These are phyloP conservation scores for Pichia paraexigua DNA, from an alignment of 805 yeast genomes.

Conservation along the genomic window DNA sequence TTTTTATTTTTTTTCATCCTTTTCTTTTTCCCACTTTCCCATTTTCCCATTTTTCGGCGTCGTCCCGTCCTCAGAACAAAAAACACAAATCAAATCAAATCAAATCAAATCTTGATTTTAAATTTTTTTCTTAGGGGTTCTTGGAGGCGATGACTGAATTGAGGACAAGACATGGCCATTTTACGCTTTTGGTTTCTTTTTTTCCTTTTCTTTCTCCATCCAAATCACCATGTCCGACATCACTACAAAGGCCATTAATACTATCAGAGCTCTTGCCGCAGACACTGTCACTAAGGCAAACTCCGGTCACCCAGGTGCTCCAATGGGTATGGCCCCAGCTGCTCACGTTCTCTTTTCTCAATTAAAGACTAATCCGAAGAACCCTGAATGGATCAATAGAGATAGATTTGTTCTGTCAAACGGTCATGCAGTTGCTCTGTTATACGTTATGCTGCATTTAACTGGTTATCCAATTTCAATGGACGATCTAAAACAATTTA, in stretches of 20 bases:
- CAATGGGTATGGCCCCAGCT: conserved; percentile 94
- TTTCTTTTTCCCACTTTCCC: not conserved
- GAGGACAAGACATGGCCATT: not conserved
- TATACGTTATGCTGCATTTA: conserved; percentile 78
- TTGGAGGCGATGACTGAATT: not conserved
- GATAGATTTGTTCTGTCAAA: conserved; percentile 92
- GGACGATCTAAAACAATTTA: conserved; percentile 83
- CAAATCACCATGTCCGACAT: conserved; percentile 34
- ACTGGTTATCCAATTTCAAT: conserved; percentile 74
- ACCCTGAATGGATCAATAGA: conserved; percentile 89
- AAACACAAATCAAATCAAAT: too few species aligned
- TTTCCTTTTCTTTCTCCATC: not conserved
- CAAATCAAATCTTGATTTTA: too few species aligned
- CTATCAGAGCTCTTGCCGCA: conserved; percentile 83
- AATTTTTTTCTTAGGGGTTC: too few species aligned
- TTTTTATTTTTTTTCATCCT: not conserved
- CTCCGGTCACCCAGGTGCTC: conserved; percentile 99
- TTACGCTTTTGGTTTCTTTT: not conserved
- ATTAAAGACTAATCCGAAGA: conserved; percentile 81
- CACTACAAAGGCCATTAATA: conserved; percentile 71
- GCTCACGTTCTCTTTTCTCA: conserved; percentile 81
- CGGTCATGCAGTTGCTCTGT: conserved; percentile 92
- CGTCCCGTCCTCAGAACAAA: not conserved
- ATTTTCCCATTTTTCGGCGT: not conserved
- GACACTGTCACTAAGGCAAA: conserved; percentile 84